Conservation (phyloP, 1,139 yeast species). For the Candida buenavistaensis region DNA sequence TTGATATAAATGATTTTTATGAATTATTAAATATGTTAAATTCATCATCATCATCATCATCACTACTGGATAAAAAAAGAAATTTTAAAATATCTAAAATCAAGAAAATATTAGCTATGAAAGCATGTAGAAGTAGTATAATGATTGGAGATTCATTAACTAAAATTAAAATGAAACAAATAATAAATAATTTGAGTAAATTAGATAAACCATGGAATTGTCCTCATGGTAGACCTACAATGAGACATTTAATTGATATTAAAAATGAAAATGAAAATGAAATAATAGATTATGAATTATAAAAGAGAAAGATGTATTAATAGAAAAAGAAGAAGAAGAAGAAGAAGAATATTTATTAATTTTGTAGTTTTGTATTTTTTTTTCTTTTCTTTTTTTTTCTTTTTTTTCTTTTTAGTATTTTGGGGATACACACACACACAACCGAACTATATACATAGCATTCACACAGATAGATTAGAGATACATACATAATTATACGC, state of each 20-base stretch:
- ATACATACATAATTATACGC: too few species aligned
- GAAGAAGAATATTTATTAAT: too few species aligned
- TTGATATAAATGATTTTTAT: slow-evolving; percentile 66
- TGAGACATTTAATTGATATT: slow-evolving; percentile 80
- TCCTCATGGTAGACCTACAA: slow-evolving; percentile 97
- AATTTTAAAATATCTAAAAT: slow-evolving; percentile 72
- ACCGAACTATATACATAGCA: too few species aligned
- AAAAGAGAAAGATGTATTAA: too few species aligned
- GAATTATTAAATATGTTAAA: slow-evolving; percentile 71
- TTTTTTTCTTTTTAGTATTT: too few species aligned
- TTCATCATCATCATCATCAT: slow-evolving; percentile 38
- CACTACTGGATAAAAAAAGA: slow-evolving; percentile 1
- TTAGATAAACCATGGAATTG: slow-evolving; percentile 98
- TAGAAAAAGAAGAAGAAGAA: too few species aligned
- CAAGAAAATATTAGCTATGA: slow-evolving; percentile 82
- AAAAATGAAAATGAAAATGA: slow-evolving; percentile 8
- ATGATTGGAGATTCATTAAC: slow-evolving; percentile 85
- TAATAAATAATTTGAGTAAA: slow-evolving; percentile 66
- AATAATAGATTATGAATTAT: neutral
- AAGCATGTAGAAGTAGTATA: slow-evolving; percentile 90
- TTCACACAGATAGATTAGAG: too few species aligned
- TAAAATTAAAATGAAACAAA: slow-evolving; percentile 56
- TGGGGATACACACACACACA: too few species aligned
- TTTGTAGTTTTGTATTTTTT: too few species aligned
- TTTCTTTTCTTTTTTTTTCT: too few species aligned